A percentile compares a stretch with the other conserved stretches of the same genome.
These are phyloP conservation scores for Aspergillus pseudonomiae DNA, from an alignment of 2,329 filamentous ascomycete species.

Conservation along the genomic window DNA sequence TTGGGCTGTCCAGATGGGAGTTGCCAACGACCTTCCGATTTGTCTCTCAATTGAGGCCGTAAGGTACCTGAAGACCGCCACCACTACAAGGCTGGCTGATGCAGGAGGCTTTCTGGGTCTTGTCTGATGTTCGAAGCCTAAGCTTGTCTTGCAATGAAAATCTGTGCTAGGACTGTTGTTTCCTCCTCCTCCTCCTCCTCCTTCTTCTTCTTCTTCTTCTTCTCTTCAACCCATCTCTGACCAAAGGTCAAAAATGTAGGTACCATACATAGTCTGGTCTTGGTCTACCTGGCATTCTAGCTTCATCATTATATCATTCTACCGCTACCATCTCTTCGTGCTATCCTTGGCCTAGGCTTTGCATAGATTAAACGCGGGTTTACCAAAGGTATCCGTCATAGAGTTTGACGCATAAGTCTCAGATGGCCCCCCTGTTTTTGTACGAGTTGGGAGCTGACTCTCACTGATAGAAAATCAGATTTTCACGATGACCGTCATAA, in stretches of 20 bases:
- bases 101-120: conserved; percentile 10
- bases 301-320: background rate
- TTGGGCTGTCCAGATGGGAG: conserved; percentile 2
- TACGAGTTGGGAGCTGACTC: background rate
- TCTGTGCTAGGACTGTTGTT: background rate
- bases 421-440: background rate
- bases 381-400: background rate
- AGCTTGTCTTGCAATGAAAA: background rate
- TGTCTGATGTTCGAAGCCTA: conserved; percentile 1
- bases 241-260: background rate
- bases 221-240: background rate
- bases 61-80: conserved; percentile 13
- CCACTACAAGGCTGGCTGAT: conserved; percentile 6
- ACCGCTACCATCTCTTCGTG: background rate
- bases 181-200: background rate
- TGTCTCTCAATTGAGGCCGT: background rate
- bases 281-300: background rate
- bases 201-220: background rate
- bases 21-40: conserved; percentile 8
- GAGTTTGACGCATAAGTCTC: background rate
- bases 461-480: background rate
- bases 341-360: background rate
- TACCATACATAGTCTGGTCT: background rate
- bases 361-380: background rate
- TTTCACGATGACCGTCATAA: conserved; percentile 37